phyloP scores from a whole-genome alignment of 768 basidiomycete genomes.

The Leucocoprinus sp. region DNA sequence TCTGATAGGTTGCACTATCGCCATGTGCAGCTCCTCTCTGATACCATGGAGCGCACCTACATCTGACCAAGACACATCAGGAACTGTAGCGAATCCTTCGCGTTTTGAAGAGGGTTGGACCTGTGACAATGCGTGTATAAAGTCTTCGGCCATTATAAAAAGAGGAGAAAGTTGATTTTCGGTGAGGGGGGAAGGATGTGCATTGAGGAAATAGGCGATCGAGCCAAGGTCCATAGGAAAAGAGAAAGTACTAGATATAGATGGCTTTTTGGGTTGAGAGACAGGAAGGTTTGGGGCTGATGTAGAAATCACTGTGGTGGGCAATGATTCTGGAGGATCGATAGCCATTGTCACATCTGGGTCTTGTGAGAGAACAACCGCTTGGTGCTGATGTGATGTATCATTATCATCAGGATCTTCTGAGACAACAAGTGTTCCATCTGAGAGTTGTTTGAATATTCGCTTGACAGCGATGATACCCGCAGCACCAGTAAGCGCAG shows the following conservation, averaged over 20 bases:
- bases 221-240: conserved; percentile 37
- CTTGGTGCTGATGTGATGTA: conserved; percentile 17
- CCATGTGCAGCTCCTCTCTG: conserved; percentile 93
- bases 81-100: conserved; percentile 96
- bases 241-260: conserved; percentile 15
- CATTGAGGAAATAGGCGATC: conserved; percentile 83
- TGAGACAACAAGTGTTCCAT: conserved; percentile 53
- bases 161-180: conserved; percentile 72
- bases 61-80: conserved; percentile 92
- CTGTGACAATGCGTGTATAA: conserved; percentile 69
- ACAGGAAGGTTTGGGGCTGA: not conserved
- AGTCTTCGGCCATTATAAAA: conserved; percentile 76
- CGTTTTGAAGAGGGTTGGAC: conserved; percentile 96
- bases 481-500: conserved; percentile 85
- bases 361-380: conserved; percentile 12
- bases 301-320: conserved; percentile 8
- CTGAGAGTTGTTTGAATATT: conserved; percentile 77
- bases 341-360: conserved; percentile 37
- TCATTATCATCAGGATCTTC: conserved; percentile 18
- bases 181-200: conserved; percentile 78
- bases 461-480: conserved; percentile 95
- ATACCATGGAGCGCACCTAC: conserved; percentile 85
- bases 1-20: conserved; percentile 90
- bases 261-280: conserved; percentile 13
- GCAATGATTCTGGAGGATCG: conserved; percentile 19